phyloP scores from a whole-genome alignment of 2,329 filamentous ascomycete species.

The Colletotrichum chrysophilum region DNA sequence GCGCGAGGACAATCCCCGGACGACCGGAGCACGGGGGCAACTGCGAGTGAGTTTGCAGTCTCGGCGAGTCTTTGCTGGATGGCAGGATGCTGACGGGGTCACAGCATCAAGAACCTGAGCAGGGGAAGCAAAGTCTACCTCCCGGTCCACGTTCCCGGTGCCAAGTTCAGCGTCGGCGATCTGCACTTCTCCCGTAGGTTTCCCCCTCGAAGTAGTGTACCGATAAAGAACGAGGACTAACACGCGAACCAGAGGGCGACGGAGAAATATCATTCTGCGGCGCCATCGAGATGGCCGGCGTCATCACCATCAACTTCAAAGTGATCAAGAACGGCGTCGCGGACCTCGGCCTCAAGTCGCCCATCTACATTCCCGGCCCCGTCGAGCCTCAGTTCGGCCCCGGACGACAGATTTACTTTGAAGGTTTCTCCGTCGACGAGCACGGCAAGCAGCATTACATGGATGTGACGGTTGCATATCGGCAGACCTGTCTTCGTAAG shows the following conservation, averaged over 20 bases:
- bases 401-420: constrained; percentile 81
- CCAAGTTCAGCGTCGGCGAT: constrained; percentile 90
- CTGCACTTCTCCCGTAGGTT: constrained; percentile 75
- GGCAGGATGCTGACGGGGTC: constrained; percentile 5
- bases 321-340: constrained; percentile 83
- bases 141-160: constrained; percentile 84
- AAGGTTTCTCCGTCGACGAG: constrained; percentile 90
- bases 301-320: constrained; percentile 89
- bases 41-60: constrained; percentile 62
- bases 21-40: constrained; percentile 89
- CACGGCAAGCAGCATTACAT: constrained; percentile 88
- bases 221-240: background rate
- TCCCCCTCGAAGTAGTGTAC: background rate
- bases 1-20: constrained; percentile 84
- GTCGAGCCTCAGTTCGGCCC: constrained; percentile 90
- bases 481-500: constrained; percentile 74
- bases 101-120: constrained; percentile 78
- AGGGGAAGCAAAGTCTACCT: constrained; percentile 84
- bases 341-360: constrained; percentile 78
- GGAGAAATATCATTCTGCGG: constrained; percentile 90
- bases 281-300: constrained; percentile 92
- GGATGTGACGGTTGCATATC: constrained; percentile 85
- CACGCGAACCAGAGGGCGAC: constrained; percentile 68
- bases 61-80: background rate
- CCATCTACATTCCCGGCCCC: constrained; percentile 85